Base-by-base conservation (phyloP, 179 eudicot genomes). In the Monotropa hypopitys region DNA sequence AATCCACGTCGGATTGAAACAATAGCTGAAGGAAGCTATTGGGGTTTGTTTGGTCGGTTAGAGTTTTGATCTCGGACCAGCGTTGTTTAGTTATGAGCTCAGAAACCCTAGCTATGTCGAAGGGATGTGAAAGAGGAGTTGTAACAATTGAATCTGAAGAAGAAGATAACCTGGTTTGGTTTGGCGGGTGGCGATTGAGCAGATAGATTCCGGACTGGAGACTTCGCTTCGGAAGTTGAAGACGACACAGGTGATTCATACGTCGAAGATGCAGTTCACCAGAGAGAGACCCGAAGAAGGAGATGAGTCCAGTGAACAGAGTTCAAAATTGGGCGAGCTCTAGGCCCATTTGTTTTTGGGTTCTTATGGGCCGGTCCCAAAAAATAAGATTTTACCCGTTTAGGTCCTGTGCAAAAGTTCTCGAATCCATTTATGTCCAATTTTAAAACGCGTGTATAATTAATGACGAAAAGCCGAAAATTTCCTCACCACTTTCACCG, bases 11-110 rank as follows among this genome's bases (percentile, higher is more conserved):
- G 30, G 54, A 79, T 47, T 65, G 53, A 0, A 79, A 49, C 1
- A 73, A 20, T 7, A 65, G 11, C 10, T 63, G 51, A 33, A 79
- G 66, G 73, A 79, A 67, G 30, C 15, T 28, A 3, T 0, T 15
- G 12, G 72, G 67, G 49, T 53, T 53, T 30, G 73, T 65, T 47
- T 33, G 7, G 6, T 47, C 12, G 73, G 50, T 67, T 50, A 66
- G 73, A 50, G 62, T 50, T 76, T 66, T 76, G 73, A 79, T 77
- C 10, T 79, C 66, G 20, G 73, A 73, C 81, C 81, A 79, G 54
- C 49, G 73, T 35, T 79, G 81, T 0, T 21, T 35, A 38, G 66
- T 40, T 20, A 79, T 79, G 49, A 78, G 80, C 26, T 57, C 7
- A 18, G 70, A 42, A 62, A 78, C 61, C 70, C 45, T 45, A 18